Base-by-base conservation (phyloP, 75 land plant genomes). In the Picea glauca region DNA sequence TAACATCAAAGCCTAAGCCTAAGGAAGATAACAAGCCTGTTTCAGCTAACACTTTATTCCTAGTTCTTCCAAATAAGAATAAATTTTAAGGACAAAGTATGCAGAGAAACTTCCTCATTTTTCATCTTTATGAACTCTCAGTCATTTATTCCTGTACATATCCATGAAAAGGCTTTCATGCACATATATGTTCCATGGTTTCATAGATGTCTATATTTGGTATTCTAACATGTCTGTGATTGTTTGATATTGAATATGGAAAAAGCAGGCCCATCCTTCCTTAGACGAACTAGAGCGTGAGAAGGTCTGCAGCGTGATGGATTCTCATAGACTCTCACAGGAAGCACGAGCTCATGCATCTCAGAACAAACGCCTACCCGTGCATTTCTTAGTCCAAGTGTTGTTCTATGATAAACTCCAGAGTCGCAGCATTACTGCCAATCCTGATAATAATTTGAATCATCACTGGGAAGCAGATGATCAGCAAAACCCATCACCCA, bases 281-380 rank as follows among this genome's bases (percentile, higher is more conserved):
- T 77, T 93, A 33, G 88, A 87, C 31, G 98, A 97, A 83, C 77
- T 90, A 7, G 93, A 97, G 58, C 81, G 99, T n/a, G 94, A 93
- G 81, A 97, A 95, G 79, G 86, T 86, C 15, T 97, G 99, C 87
- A 91, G 93, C 77, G 83, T 87, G 57, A 89, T 97, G 93, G 98
- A 97, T 73, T 85, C 91, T 32, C 87, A 91, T 62, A 93, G 90
- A 64, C 89, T 97, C 5, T 93, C 99, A 2, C 92, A 94, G 81
- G 98, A 94, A 78, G 99, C 99, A 3, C 86, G 99, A 40, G 83
- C 89, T 12, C 99, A 97, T 58, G 98, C 99, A 9, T 88, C 99
- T 13, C 98, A 97, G 83, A 97, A 97, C 85, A 96, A 97, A 84
- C 84, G 99, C 13, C 84, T 97, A 6, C 99, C 99, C 0, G 93